phyloP scores from a whole-genome alignment of 371 early-diverging fungal species.

The Dichotomocladium elegans region DNA sequence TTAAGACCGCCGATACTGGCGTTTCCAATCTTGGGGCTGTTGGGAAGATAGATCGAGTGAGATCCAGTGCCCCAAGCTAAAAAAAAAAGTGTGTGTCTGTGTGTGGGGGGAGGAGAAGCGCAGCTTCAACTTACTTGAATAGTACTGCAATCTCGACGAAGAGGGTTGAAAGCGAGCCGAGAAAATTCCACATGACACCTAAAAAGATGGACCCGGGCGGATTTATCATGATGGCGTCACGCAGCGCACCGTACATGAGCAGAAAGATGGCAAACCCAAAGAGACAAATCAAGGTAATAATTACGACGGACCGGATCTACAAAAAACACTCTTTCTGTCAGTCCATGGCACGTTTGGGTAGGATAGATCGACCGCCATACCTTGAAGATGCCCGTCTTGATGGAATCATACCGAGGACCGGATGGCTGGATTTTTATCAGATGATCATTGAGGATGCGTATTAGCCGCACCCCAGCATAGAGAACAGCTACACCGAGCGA shows the following conservation, averaged over 20 bases:
- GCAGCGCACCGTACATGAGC: conserved; percentile 21
- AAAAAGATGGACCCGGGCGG: conserved; percentile 15
- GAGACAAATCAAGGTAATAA: conserved; percentile 13
- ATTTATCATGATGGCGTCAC: conserved; percentile 15
- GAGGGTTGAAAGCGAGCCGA: conserved; percentile 15
- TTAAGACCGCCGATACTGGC: conserved; percentile 6
- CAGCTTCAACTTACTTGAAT: conserved; percentile 18
- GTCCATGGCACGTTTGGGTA: neutral
- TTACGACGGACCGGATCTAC: conserved; percentile 22
- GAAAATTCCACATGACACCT: conserved; percentile 21
- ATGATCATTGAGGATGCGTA: conserved; percentile 20
- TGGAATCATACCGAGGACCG: conserved; percentile 11
- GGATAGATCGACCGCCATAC: conserved; percentile 3
- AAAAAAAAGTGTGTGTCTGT: too few relatives aligned
- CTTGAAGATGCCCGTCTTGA: conserved; percentile 31
- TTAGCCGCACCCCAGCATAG: conserved; percentile 19
- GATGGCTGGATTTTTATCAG: conserved; percentile 19
- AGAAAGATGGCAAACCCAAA: conserved; percentile 20
- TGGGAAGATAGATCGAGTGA: neutral
- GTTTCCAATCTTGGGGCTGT: conserved; percentile 8
- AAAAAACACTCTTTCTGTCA: neutral
- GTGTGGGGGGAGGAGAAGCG: neutral
- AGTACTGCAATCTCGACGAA: conserved; percentile 22
- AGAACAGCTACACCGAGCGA: conserved; percentile 13
- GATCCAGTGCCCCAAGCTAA: too few relatives aligned